Evolutionary conservation across 2,329 filamentous ascomycete genomes (phyloP).

Genomic region (Calonectria leucothoes): DNA sequence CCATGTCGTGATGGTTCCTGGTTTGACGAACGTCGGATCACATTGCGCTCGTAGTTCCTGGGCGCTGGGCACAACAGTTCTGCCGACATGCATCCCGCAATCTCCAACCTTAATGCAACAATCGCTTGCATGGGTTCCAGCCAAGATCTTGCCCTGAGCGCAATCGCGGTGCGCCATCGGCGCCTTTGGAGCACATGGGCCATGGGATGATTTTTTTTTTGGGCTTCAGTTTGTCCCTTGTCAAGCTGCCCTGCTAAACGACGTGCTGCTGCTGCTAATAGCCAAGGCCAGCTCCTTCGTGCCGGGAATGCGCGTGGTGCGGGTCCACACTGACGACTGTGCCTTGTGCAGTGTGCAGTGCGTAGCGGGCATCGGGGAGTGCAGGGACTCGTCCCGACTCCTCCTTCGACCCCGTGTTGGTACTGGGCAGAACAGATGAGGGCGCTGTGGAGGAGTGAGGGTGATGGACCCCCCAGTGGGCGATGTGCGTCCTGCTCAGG

Average conservation of each 20-base stretch:
- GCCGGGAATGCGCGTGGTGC: slow-evolving; percentile 13
- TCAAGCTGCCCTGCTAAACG: background rate
- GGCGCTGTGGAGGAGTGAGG: background rate
- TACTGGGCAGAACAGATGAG: background rate
- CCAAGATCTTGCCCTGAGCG: background rate
- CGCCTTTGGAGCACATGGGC: background rate
- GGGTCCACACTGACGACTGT: slow-evolving; percentile 1
- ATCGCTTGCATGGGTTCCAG: background rate
- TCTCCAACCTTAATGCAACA: slow-evolving; percentile 19
- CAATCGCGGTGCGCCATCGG: background rate
- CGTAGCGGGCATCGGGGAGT: slow-evolving; percentile 1
- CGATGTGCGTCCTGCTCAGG: background rate
- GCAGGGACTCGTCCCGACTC: slow-evolving; percentile 18
- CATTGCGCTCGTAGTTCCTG: background rate
- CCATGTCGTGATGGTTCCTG: background rate
- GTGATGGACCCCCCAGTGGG: background rate
- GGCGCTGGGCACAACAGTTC: background rate
- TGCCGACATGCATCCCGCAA: slow-evolving; percentile 12
- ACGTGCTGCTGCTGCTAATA: background rate
- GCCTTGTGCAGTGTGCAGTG: background rate
- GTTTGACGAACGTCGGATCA: slow-evolving; percentile 16
- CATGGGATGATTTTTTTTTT: background rate
- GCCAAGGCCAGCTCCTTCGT: slow-evolving; percentile 6
- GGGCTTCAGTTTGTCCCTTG: background rate
- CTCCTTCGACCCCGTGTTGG: background rate